Percentiles rank a stretch among this genome's conserved stretches.
phyloP scores from a whole-genome alignment of 345 rosid genomes.

The Bruguiera sexangula region DNA sequence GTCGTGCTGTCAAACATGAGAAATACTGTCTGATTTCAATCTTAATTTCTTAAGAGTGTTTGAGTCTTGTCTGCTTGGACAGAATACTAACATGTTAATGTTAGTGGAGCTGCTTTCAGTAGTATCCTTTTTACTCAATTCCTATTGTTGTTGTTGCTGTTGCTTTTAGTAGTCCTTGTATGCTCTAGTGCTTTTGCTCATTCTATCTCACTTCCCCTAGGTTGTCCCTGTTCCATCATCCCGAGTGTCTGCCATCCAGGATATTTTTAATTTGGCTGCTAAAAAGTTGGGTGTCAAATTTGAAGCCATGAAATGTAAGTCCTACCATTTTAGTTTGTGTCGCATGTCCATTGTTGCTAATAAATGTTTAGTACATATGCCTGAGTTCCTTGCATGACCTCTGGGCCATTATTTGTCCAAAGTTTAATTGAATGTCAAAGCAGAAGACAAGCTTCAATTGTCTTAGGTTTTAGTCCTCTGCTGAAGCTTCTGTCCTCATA shows the following conservation, averaged over 20 bases:
- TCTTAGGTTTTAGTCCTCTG: neutral
- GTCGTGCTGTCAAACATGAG: no score
- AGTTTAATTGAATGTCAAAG: neutral
- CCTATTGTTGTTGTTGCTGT: neutral
- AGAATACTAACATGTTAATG: no score
- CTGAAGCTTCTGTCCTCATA: neutral
- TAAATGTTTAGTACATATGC: neutral
- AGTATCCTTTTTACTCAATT: neutral
- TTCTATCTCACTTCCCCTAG: constrained; percentile 28
- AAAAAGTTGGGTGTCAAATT: constrained; percentile 85
- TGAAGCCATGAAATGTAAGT: constrained; percentile 54
- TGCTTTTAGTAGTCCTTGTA: neutral
- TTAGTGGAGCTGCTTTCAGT: neutral
- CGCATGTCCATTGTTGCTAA: neutral
- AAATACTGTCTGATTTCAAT: no score
- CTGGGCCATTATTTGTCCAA: neutral
- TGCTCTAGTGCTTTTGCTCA: neutral
- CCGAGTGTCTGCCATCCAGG: constrained; percentile 51
- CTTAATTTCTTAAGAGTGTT: no score
- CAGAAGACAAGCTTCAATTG: neutral
- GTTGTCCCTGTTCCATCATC: constrained; percentile 79
- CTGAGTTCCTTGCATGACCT: neutral
- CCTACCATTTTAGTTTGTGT: neutral
- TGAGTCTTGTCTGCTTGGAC: no score
- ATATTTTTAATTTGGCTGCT: constrained; percentile 74